Evolutionary conservation across 805 yeast genomes (phyloP), one percentile per base, ranked within the genome.

Genomic region (Yarrowia alimentaria): DNA sequence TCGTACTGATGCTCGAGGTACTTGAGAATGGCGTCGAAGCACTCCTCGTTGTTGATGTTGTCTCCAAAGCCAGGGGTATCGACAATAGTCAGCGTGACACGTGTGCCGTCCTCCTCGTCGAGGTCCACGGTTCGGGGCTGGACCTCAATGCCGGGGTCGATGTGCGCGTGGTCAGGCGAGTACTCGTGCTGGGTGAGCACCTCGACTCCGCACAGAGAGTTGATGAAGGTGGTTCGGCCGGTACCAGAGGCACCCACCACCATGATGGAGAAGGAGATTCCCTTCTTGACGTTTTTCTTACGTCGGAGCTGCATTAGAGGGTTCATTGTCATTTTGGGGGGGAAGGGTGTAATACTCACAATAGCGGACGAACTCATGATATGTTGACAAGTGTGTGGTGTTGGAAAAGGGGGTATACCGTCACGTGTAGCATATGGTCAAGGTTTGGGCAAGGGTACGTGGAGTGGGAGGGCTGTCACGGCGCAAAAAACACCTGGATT

Each of bases 31-130:
- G 76, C 69, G 2, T 58, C 58, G 38, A 73, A 70, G 24, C 80
- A 74, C 30, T 67, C 56, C 42, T 74, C 75, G 64, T 83, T 83
- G 66, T 85, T 81, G 57, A 85, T 72, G 61, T 78, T 80, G 59
- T 83, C 91, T 32, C 91, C 93, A 61, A 83, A 80, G 1, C 91
- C 93, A 17, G 88, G 85, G 4, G 91, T 75, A 60, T 82, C 81
- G 37, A 83, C 76, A 40, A 83, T 71, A 55, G 78, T 78, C 56
- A 86, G 69, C 25, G 71, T 61, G 29, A 80, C 69, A 3, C 76
- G 71, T 1, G 78, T 66, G 4, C 79, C 75, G 34, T 77, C 77
- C 18, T 75, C 78, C 37, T 81, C 89, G 53, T 74, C 78, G 21
- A 82, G 64, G 51, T 79, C 76, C 51, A 58, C 57, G 10, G 51